Percentiles rank a stretch among this genome's conserved stretches.
phyloP scores from a whole-genome alignment of 2,329 filamentous ascomycete genomes.

The Cercospora sojina region DNA sequence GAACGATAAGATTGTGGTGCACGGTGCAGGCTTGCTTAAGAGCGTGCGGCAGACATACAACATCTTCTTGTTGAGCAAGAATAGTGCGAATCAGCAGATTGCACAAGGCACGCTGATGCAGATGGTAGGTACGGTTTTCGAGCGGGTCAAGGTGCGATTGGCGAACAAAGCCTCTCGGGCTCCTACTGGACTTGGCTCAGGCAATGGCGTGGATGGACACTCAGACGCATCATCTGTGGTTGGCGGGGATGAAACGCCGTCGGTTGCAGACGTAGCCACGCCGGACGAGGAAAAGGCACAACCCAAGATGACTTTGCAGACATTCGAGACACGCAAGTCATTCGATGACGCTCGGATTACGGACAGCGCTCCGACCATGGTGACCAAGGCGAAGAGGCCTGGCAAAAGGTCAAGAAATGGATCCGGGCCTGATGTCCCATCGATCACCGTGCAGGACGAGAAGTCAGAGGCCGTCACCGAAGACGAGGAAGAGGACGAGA shows the following conservation, averaged over 20 bases:
- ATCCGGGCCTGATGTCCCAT: slow-evolving; percentile 48
- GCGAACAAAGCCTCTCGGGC: slow-evolving; percentile 79
- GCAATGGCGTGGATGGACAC: slow-evolving; percentile 35
- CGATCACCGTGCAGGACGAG: slow-evolving; percentile 37
- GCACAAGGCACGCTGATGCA: slow-evolving; percentile 96
- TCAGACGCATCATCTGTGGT: slow-evolving; percentile 33
- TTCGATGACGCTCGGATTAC: slow-evolving; percentile 65
- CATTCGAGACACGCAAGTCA: slow-evolving; percentile 65
- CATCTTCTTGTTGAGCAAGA: slow-evolving; percentile 94
- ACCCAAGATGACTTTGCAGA: slow-evolving; percentile 64
- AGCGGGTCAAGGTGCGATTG: slow-evolving; percentile 82
- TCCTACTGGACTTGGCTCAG: slow-evolving; percentile 46
- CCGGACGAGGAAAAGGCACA: slow-evolving; percentile 48
- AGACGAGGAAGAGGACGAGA: slow-evolving; percentile 83
- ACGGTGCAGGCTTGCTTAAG: slow-evolving; percentile 92
- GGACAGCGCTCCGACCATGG: slow-evolving; percentile 66
- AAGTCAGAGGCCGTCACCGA: slow-evolving; percentile 58
- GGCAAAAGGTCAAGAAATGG: slow-evolving; percentile 39
- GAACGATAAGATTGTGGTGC: slow-evolving; percentile 98
- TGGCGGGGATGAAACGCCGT: slow-evolving; percentile 31
- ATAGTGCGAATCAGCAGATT: slow-evolving; percentile 90
- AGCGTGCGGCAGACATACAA: slow-evolving; percentile 98
- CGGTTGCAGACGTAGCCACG: slow-evolving; percentile 41
- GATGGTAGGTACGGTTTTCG: slow-evolving; percentile 98
- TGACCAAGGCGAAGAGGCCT: slow-evolving; percentile 56